Conservation (phyloP, 768 basidiomycete genomes). For the Hericium coralloides region DNA sequence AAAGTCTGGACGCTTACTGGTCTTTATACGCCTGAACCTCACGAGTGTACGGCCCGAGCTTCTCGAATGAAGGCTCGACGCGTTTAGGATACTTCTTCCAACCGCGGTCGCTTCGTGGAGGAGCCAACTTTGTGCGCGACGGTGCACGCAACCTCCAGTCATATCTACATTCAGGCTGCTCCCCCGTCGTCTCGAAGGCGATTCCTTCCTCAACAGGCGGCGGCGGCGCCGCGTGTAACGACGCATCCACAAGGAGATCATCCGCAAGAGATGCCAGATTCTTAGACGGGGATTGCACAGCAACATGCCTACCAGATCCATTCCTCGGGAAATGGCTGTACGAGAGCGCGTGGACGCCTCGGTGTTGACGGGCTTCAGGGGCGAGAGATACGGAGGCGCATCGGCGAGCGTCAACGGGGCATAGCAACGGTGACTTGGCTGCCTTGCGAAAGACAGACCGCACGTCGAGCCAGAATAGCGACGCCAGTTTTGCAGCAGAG, state of each 20-base stretch:
- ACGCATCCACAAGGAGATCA: neutral
- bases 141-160: conserved; percentile 54
- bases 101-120: conserved; percentile 4
- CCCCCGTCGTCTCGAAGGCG: neutral
- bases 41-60: conserved; percentile 29
- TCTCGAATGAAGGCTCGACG: conserved; percentile 26
- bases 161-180: conserved; percentile 28
- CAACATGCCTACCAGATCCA: neutral
- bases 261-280: neutral
- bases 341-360: neutral
- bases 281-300: neutral
- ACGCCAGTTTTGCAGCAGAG: neutral
- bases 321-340: no score
- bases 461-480: neutral
- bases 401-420: neutral
- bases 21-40: conserved; percentile 46
- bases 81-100: conserved; percentile 27
- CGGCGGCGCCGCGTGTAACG: neutral
- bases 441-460: neutral
- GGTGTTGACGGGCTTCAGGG: neutral
- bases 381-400: neutral
- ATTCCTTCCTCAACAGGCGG: neutral
- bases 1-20: conserved; percentile 30
- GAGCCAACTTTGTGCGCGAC: conserved; percentile 28
- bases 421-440: neutral